These are phyloP conservation scores for Hydrangea macrophylla DNA, from an alignment of 148 eudicot genomes.

Conservation along the genomic window DNA sequence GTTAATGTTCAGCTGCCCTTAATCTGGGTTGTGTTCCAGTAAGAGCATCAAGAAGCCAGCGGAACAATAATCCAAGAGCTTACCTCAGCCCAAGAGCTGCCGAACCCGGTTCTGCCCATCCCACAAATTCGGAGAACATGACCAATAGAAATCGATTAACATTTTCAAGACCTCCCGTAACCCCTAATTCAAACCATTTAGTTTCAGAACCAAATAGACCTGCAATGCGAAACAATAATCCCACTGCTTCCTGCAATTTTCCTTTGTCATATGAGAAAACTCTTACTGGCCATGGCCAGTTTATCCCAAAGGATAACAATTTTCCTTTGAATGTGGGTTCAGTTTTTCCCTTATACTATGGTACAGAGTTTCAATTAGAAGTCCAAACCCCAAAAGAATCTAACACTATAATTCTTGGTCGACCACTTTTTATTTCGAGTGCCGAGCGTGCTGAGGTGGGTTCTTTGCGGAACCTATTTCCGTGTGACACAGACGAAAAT, in stretches of 20 bases:
- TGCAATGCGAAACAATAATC: constrained; percentile 24
- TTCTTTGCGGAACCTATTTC: constrained; percentile 35
- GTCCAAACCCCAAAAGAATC: constrained; percentile 33
- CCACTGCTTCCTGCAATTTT: constrained; percentile 20
- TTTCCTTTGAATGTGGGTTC: constrained; percentile 29
- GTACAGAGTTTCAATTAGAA: constrained; percentile 33
- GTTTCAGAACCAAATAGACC: constrained; percentile 27
- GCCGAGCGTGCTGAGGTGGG: constrained; percentile 37
- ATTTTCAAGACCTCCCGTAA: constrained; percentile 28
- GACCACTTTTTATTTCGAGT: constrained; percentile 53
- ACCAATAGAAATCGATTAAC: constrained; percentile 27
- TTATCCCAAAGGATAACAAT: constrained; percentile 29
- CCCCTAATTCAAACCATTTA: constrained; percentile 23
- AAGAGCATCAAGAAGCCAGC: constrained; percentile 84
- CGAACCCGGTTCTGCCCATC: constrained; percentile 33
- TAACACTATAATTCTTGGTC: constrained; percentile 59
- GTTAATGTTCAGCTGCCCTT: constrained; percentile 87
- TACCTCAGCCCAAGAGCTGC: constrained; percentile 65
- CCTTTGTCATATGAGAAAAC: constrained; percentile 27
- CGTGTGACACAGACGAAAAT: constrained; percentile 18
- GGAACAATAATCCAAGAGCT: constrained; percentile 59
- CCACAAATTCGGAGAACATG: constrained; percentile 22
- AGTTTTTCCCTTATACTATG: constrained; percentile 74
- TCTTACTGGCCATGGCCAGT: constrained; percentile 20
- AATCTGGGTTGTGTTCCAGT: constrained; percentile 84